These are phyloP conservation scores for Corchorus olitorius DNA, from an alignment of 345 rosid species.

Conservation along the genomic window DNA sequence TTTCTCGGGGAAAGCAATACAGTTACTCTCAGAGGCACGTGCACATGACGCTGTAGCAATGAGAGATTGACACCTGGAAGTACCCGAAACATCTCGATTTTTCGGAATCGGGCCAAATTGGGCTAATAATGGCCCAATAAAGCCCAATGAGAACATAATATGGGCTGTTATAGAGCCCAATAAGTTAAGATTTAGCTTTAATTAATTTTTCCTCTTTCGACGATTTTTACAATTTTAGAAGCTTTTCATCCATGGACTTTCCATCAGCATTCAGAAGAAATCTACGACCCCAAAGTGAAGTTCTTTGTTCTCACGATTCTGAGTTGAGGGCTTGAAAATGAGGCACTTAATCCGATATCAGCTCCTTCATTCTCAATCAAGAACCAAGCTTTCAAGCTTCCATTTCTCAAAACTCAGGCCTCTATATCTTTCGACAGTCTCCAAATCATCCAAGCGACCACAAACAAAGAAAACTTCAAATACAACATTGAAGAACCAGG, in stretches of 20 bases:
- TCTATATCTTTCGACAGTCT: conserved; percentile 36
- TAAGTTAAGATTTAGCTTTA: too few species aligned
- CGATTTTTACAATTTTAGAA: too few species aligned
- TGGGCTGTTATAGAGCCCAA: not conserved
- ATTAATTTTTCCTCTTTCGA: too few species aligned
- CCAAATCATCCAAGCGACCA: conserved; percentile 40
- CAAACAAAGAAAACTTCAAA: conserved; percentile 22
- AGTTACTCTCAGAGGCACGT: not conserved
- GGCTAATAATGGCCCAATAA: too few species aligned
- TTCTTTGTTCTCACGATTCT: not conserved
- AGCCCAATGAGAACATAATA: not conserved
- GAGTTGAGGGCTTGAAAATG: conserved; percentile 18
- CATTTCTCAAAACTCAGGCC: conserved; percentile 18
- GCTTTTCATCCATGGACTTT: too few species aligned
- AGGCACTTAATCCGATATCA: conserved; percentile 28
- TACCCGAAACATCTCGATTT: not conserved
- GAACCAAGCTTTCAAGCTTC: conserved; percentile 9
- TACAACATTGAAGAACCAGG: conserved; percentile 32
- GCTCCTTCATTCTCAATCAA: conserved; percentile 19
- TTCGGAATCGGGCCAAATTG: not conserved
- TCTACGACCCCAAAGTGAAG: not conserved
- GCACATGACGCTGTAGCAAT: not conserved
- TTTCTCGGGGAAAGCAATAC: not conserved
- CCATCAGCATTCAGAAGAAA: too few species aligned
- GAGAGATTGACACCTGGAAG: not conserved